Evolutionary conservation across 23 red algal species (phyloP).

Genomic region (Gracilariopsis chorda): DNA sequence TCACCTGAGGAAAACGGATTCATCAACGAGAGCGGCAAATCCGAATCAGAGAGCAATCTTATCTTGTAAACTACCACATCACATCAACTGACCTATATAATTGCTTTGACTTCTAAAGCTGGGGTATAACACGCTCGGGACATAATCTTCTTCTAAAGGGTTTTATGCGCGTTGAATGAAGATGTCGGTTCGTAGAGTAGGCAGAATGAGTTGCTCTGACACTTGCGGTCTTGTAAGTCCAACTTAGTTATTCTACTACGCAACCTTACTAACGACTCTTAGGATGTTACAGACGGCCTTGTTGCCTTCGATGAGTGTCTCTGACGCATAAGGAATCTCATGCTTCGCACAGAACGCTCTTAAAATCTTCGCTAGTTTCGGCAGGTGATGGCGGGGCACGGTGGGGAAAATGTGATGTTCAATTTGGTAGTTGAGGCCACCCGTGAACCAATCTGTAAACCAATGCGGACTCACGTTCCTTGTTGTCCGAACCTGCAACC

Average conservation of each 20-base stretch:
- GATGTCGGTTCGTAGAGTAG: too few relatives aligned
- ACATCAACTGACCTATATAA: too few relatives aligned
- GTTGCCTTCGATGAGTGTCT: conserved; percentile 75
- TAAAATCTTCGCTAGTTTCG: conserved; percentile 43
- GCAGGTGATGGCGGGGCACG: conserved; percentile 75
- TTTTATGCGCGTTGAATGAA: too few relatives aligned
- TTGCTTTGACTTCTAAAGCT: too few relatives aligned
- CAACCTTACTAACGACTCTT: conserved; percentile 37
- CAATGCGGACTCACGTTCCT: conserved; percentile 59
- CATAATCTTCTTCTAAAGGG: too few relatives aligned
- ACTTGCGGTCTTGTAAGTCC: too few relatives aligned
- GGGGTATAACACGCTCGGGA: too few relatives aligned
- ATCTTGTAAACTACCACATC: too few relatives aligned
- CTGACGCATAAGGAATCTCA: conserved; percentile 63
- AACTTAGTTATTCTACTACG: too few relatives aligned
- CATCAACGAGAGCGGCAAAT: too few relatives aligned
- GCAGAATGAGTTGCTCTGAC: too few relatives aligned
- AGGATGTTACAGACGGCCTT: conserved; percentile 50
- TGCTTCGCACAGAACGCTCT: conserved; percentile 71
- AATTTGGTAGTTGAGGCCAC: conserved; percentile 84
- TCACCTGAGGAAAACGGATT: too few relatives aligned
- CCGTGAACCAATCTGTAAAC: conserved; percentile 79
- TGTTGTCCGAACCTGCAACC: conserved; percentile 70
- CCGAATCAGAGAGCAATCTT: background rate
- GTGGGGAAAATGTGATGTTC: conserved; percentile 89